A percentile compares a stretch with the other conserved stretches of the same genome.
phyloP scores from a whole-genome alignment of 225 moss, liverwort and hornwort genomes.

The Physcomitrellopsis africana region DNA sequence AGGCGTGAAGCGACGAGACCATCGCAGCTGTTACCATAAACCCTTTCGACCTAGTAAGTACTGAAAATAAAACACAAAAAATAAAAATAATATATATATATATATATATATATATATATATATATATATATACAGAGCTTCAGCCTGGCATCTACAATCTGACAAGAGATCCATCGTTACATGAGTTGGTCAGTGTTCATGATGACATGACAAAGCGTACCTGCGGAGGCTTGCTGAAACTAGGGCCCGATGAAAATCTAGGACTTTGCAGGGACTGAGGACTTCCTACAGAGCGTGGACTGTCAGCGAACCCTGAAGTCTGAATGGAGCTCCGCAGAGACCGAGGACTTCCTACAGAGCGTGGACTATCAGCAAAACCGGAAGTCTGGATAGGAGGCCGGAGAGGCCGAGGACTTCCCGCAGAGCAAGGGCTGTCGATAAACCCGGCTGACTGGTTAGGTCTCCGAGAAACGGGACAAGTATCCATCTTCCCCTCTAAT shows the following conservation, averaged over 20 bases:
- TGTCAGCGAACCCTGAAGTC: slow-evolving; percentile 38
- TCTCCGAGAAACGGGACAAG: slow-evolving; percentile 50
- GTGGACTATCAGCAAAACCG: slow-evolving; percentile 45
- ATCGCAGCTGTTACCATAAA: slow-evolving; percentile 13
- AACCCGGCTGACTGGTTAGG: slow-evolving; percentile 41
- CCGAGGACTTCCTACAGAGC: slow-evolving; percentile 48
- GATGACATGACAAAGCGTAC: slow-evolving; percentile 25
- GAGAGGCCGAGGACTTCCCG: slow-evolving; percentile 48
- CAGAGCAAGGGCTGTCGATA: slow-evolving; percentile 38
- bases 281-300: slow-evolving; percentile 48
- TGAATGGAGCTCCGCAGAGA: slow-evolving; percentile 32
- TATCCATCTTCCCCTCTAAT: slow-evolving; percentile 44
- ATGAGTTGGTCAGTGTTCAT: background rate
- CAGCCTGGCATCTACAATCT: background rate
- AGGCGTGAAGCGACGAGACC: slow-evolving; percentile 2
- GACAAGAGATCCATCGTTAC: too few relatives aligned
- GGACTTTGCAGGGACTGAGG: slow-evolving; percentile 52
- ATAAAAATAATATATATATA: too few relatives aligned
- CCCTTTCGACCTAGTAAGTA: background rate
- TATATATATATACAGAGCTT: background rate
- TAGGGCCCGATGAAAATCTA: slow-evolving; percentile 31
- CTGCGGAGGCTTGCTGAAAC: slow-evolving; percentile 51
- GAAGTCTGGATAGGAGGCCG: slow-evolving; percentile 35
- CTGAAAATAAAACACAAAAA: background rate
- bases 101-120: too few relatives aligned